Evolutionary conservation across 352 stramenopile species (phyloP).

Genomic region (Pythium scleroteichum): DNA sequence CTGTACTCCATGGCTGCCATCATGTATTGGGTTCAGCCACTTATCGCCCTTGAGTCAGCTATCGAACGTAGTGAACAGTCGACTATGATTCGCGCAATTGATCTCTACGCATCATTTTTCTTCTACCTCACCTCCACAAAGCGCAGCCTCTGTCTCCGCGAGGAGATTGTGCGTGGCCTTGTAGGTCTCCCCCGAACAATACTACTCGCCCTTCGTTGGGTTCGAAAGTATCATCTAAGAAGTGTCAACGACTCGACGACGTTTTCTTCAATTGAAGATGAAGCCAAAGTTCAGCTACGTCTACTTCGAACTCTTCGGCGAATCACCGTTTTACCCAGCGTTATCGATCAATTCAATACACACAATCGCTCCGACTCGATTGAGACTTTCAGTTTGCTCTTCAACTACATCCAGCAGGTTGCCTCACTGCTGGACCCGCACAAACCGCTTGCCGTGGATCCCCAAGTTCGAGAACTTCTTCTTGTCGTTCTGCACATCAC

Average conservation of each 20-base stretch:
- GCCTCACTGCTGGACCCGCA: not conserved
- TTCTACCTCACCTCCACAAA: slow-evolving; percentile 18
- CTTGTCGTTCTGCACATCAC: slow-evolving; percentile 12
- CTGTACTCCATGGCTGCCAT: slow-evolving; percentile 9
- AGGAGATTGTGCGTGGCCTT: not conserved
- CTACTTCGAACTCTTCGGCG: slow-evolving; percentile 16
- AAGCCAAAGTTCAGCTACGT: not conserved
- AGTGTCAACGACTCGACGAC: not conserved
- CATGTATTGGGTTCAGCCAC: not conserved
- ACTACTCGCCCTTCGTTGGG: not conserved
- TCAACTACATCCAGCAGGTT: not conserved
- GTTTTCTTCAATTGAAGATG: not conserved
- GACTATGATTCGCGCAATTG: not conserved
- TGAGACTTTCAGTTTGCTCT: slow-evolving; percentile 11
- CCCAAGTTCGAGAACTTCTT: slow-evolving; percentile 3
- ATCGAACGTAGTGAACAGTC: not conserved
- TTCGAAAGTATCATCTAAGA: slow-evolving; percentile 1
- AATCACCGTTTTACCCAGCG: not conserved
- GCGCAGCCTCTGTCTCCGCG: not conserved
- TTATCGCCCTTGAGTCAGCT: not conserved
- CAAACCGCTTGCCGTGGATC: too few relatives aligned
- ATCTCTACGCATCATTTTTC: not conserved
- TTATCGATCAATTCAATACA: slow-evolving; percentile 4
- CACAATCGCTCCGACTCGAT: not conserved
- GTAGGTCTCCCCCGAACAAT: slow-evolving; percentile 1